These are phyloP conservation scores for Neofusicoccum kwambonambiense DNA, from an alignment of 2,329 filamentous ascomycete genomes.

Conservation along the genomic window DNA sequence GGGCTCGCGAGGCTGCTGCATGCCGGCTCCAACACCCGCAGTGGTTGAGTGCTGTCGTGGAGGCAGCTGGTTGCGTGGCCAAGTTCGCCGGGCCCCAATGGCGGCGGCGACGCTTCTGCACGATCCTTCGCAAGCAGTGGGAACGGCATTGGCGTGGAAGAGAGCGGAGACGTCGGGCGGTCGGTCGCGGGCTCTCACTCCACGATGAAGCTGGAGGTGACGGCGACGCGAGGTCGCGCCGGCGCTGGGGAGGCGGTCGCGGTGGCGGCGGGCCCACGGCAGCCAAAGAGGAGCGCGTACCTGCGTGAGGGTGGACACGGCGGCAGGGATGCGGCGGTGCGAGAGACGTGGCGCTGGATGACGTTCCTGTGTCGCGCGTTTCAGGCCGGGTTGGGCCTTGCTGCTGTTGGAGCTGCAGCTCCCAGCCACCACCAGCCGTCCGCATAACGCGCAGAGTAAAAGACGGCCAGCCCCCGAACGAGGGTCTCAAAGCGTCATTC, in stretches of 20 bases:
- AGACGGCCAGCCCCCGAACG: not conserved
- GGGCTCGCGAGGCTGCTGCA: not conserved
- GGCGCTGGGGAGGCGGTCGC: not conserved
- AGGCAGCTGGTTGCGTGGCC: conserved; percentile 1
- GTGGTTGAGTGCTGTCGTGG: not conserved
- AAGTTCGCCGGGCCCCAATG: not conserved
- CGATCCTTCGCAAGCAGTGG: not conserved
- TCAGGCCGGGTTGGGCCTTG: not conserved
- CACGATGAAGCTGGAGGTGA: not conserved
- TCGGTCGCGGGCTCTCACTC: not conserved
- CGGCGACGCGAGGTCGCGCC: not conserved
- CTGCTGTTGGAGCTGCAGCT: not conserved
- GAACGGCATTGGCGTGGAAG: not conserved
- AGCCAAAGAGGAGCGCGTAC: not conserved
- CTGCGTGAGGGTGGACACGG: not conserved
- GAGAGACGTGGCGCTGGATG: not conserved
- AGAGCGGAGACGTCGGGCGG: too few relatives aligned
- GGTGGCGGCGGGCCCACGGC: not conserved
- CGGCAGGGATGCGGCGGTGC: not conserved
- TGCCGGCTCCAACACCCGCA: not conserved
- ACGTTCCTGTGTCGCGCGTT: not conserved
- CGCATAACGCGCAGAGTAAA: not conserved
- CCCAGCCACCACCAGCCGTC: conserved; percentile 3
- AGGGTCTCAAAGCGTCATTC: not conserved
- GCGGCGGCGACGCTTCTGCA: not conserved